Base-by-base conservation (phyloP, 2,329 filamentous ascomycete species). In the Sarocladiaceae sp. region DNA sequence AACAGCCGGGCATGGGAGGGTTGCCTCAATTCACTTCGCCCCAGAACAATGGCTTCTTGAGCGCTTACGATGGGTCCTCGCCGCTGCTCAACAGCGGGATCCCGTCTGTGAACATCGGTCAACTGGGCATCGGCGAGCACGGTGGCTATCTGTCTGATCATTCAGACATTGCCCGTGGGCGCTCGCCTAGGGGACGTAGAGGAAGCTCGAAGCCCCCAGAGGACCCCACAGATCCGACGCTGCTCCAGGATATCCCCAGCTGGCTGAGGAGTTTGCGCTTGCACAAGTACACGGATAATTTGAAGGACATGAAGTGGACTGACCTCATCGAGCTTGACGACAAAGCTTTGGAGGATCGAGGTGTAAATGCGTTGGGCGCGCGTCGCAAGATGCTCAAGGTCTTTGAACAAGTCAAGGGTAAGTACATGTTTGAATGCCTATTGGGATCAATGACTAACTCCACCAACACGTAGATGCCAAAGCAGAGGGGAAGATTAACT, bases 321-420 rank as follows among this genome's bases (percentile, higher is more conserved):
- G 94, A 99, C 51, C 73, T 99, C 60, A 77, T 99, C 55, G 88
- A 94, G 69, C 76, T 99, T 60, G 90, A 97, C 63, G 94, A 99
- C 60, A 92, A 92, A 65, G 92, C 90, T 47, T 76, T 99, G 57
- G 93, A 97, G 72, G 88, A 90, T 23, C 87, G 90, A 50, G 94
- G 94, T 48, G 94, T 99, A 28, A 97, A 96, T 68, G 94, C 94
- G 51, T 80, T 97, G 53, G 94, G 94, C 61, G 94, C 94, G 17
- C 80, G 94, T 60, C 88, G 93, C 67, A 99, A 99, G 81, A 95
- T 99, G 90, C 76, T 99, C 55, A 99, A 99, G 83, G 94, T 97
- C 53, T 97, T 97, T 71, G 94, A 97, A 63, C 92, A 97, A 75
- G 93, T 97, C 64, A 90, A 84, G 71, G 88, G 83, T 84, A 72